Conservation (phyloP, 129 eudicot genomes). For the Arctium lappa region DNA sequence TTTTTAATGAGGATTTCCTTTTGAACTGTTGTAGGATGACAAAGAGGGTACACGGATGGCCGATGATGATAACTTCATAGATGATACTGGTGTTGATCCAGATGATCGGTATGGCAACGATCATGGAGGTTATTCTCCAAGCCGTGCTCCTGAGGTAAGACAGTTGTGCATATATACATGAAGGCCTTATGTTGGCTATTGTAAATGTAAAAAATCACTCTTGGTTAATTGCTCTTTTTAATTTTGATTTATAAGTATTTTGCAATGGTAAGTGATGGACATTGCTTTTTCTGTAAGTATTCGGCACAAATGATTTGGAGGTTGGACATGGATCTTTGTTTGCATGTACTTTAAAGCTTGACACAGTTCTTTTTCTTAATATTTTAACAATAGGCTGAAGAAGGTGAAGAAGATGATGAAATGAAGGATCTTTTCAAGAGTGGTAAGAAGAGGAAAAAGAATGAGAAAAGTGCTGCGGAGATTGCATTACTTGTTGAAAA, state of each 20-base stretch:
- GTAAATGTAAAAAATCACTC: background rate
- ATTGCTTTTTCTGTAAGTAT: background rate
- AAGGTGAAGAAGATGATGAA: conserved; percentile 68
- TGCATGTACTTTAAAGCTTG: conserved; percentile 9
- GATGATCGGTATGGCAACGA: conserved; percentile 51
- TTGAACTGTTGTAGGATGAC: conserved; percentile 21
- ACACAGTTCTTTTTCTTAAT: background rate
- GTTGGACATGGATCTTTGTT: background rate
- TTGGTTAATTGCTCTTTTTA: background rate
- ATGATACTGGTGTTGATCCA: conserved; percentile 67
- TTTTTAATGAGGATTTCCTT: conserved; percentile 1
- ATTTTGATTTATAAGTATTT: background rate
- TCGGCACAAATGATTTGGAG: background rate
- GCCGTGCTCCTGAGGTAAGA: conserved; percentile 56
- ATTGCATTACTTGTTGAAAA: conserved; percentile 80
- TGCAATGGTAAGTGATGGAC: background rate
- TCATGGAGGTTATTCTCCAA: conserved; percentile 45
- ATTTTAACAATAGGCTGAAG: conserved; percentile 49
- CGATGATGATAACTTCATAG: conserved; percentile 68
- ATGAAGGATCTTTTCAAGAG: conserved; percentile 48
- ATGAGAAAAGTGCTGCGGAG: conserved; percentile 83
- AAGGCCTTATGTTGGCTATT: background rate
- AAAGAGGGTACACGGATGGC: conserved; percentile 40
- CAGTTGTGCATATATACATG: background rate
- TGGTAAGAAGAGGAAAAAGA: conserved; percentile 73